Evolutionary conservation across 345 rosid species (phyloP), one percentile per base, ranked within the genome.

Genomic region (Carallia pectinifolia): DNA sequence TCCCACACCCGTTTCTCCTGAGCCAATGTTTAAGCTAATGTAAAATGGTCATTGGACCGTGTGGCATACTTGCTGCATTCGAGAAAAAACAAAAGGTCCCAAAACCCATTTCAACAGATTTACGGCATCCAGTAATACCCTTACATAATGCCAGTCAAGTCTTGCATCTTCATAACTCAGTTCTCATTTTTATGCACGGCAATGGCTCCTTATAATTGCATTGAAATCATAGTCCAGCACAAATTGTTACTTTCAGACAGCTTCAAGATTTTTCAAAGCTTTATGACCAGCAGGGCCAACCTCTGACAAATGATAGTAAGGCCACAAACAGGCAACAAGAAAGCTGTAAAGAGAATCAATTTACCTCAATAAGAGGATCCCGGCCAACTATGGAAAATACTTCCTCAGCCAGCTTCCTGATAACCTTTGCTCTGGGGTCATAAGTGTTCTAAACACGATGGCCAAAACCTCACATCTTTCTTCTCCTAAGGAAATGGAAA

Each of bases 401-500:
- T 85, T 95, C 97, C 77, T 92, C 99, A 16, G 99, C 96, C 44
- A 95, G 81, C 60, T 88, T 92, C 78, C 75, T 90, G 29, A 95
- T 92, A 84, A 92, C 96, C 80, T 89, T 95, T 58, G 99, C 99
- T 70, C 98, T 82, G 8, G 99, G 99, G 73, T 92, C 98, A 65
- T 95, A 95, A 88, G 89, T 95, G 81, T 92, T 95, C 89, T 95
- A 95, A 4, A 95, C 97, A 64, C 98, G 97, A 76, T 95, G 98
- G 38, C 99, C 98, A 82, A 95, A 95, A 70, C 99, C 99, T n/a
- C 97, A 95, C 99, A 95, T 90, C 85, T 95, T 95, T 80, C 91
- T 83, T 81, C 90, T 95, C 86, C 99, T 95, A 40, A 27, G 52
- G 7, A 74, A 52, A 66, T 39, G 4, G 59, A 66, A 34, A 36